Evolutionary conservation across 768 basidiomycete species (phyloP), one percentile per base, ranked within the genome.

Genomic region (Rhizopogon vinicolor): DNA sequence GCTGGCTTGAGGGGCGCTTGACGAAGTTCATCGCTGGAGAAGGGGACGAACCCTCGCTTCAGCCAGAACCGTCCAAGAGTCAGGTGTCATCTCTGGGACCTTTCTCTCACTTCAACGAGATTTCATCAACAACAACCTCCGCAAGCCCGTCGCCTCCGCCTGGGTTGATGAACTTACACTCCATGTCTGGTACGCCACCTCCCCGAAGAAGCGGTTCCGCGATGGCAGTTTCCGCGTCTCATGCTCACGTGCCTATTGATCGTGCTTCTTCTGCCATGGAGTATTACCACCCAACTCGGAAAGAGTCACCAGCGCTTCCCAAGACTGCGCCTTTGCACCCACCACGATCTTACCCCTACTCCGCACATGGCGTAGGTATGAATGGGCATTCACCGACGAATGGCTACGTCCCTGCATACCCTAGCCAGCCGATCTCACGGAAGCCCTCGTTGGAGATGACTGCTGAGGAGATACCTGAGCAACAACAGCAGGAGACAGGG

Each of bases 21-120:
- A 93, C 93, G 14, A 95, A 95, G 66, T 86, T 99, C 62, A 93
- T 99, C 57, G 91, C 95, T 8, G 97, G 96, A 2, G 94, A 97
- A 51, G 81, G 77, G n/a, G 89, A 89, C 40, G 69, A 72, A 33
- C 67, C 74, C 9, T 61, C 69, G 25, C 65, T 70, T 13, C 73
- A 75, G 14, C 70, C 79, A 10, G 64, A 39, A 35, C 70, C 75
- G 6, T 51, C 62, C 1, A 65, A 60, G 42, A 75, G 74, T 52
- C 73, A 76, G 48, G 75, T 74, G 33, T 68, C 76, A 16, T 77
- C 77, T 62, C 71, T 81, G 5, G 96, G 95, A 4, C 91, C 96
- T 7, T 98, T 98, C 72, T 85, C 93, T 28, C 92, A 93, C 62
- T 98, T 90, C 72, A 93, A 89, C 59, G 86, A 91, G 6, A 96